Base-by-base conservation (phyloP, 352 stramenopile species). In the Phytophthora nicotianae region DNA sequence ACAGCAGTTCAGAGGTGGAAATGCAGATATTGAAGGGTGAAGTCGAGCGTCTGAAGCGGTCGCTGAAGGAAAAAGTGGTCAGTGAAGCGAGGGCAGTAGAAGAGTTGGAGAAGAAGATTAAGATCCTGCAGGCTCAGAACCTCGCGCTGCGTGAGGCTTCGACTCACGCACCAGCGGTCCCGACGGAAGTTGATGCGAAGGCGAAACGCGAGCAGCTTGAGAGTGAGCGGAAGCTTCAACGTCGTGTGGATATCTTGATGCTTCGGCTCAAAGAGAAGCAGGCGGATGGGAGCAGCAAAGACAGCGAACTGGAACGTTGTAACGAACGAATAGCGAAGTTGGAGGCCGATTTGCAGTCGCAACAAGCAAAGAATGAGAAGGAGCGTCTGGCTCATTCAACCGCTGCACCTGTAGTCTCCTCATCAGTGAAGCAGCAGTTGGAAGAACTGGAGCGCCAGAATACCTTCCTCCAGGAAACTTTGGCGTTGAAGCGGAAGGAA, bases 81-180 rank as follows among this genome's bases (percentile, higher is more conserved):
- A 65, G 55, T 21, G 75, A 91, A 46, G 68, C 70, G 11, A 75
- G 72, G 3, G 46, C 57, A 3, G 59, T 89, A 1, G 82, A 91
- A 41, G 74, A 78, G 16, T 50, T 92, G 16, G 80, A 89, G 51
- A 83, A 81, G 58, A 84, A 89, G 50, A 60, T 94, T 21, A 86
- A 89, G 26, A 67, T 95, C 0, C 58, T 94, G 0, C 69, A 94
- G 40, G 86, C 84, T 3, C 83, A 96, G 49, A 96, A 96, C 35
- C 48, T 82, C n/a, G 90, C 86, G n/a, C 40, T 96, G 11, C 83
- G 83, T 7, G 75, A 91, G 20, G 75, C 68, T 46, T 43, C 66
- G 24, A 33, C 42, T 20, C 19, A 50, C 4, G 20, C 33, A 6
- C 14, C 60, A 42, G n/a, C 48, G 4, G 21, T 37, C 4, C 21